Base-by-base conservation (phyloP, 768 basidiomycete species). In the Suillus subluteus region DNA sequence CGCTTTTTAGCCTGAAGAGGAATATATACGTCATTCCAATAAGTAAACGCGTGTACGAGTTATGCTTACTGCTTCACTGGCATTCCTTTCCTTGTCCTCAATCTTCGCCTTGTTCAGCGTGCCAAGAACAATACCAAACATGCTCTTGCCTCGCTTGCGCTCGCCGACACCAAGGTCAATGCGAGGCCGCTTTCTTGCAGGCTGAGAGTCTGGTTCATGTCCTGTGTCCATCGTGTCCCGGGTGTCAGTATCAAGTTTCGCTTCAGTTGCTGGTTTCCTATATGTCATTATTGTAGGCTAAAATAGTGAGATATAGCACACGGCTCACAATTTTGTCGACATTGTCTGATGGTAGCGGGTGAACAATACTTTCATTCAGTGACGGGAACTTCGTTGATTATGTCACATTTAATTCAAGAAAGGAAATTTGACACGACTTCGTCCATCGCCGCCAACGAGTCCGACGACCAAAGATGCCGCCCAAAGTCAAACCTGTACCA, bases 51-150 rank as follows among this genome's bases (percentile, higher is more conserved):
- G 44, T 62, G 65, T 62, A 48, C 21, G 26, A n/a, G 58, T 52
- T 38, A 46, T 46, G 77, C 79, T 76, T 67, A 94, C 92, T 72
- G 92, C 91, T 72, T 95, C 92, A 77, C 91, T 93, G n/a, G 89
- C 88, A 74, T 84, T 92, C 67, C 92, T 83, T 82, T 91, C 88
- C 75, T 91, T 90, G 77, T 93, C 92, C 82, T 95, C 92, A 70
- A 86, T 89, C 82, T 93, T 94, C 69, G 93, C 93, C 82, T 91
- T 92, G 81, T 90, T 92, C 68, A 95, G 85, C 70, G 92, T 95
- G 62, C 91, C 91, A 65, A 95, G 78, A 69, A 94, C 82, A 70
- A 94, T 82, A 68, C 92, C 93, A 81, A 95, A 92, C 90, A 94
- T 92, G 80, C 86, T 88, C 86, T 91, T 92, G 76, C 92, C 92